phyloP scores from a whole-genome alignment of 2,329 filamentous ascomycete genomes.

The Colletotrichum phormii region DNA sequence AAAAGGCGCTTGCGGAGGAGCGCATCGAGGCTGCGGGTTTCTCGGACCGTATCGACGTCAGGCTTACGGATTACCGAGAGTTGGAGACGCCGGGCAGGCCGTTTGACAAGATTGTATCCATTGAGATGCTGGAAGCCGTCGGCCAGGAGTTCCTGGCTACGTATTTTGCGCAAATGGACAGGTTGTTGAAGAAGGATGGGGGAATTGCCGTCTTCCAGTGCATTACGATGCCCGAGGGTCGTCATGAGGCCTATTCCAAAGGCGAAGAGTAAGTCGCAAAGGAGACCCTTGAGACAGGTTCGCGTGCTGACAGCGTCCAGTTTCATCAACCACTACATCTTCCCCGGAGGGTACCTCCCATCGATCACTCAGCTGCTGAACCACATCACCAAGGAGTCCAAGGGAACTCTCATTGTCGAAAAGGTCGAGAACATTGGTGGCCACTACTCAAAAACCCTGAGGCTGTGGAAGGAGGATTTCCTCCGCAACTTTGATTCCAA shows the following conservation, averaged over 20 bases:
- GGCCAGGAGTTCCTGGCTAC: conserved; percentile 74
- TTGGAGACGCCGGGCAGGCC: conserved; percentile 63
- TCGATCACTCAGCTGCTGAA: conserved; percentile 66
- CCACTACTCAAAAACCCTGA: conserved; percentile 77
- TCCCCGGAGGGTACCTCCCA: conserved; percentile 80
- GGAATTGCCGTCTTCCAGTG: conserved; percentile 80
- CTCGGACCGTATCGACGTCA: conserved; percentile 70
- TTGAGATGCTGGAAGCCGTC: conserved; percentile 83
- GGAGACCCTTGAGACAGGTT: background rate
- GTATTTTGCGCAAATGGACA: conserved; percentile 75
- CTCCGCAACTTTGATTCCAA: conserved; percentile 68
- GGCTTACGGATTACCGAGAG: conserved; percentile 76
- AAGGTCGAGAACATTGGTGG: conserved; percentile 78
- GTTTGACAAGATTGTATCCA: conserved; percentile 79
- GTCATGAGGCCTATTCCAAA: conserved; percentile 74
- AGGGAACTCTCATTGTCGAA: conserved; percentile 73
- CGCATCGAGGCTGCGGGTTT: conserved; percentile 72
- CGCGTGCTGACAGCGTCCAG: conserved; percentile 42
- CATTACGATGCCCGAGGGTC: conserved; percentile 79
- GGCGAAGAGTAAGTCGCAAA: conserved; percentile 66
- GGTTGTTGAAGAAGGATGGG: conserved; percentile 72
- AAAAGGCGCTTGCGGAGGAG: conserved; percentile 75
- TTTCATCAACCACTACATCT: conserved; percentile 83
- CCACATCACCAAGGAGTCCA: conserved; percentile 70
- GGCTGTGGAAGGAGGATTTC: conserved; percentile 77